Evolutionary conservation across 1,284 basidiomycete species (phyloP), one percentile per base, ranked within the genome.

Genomic region (Lentinula novae-zelandiae): DNA sequence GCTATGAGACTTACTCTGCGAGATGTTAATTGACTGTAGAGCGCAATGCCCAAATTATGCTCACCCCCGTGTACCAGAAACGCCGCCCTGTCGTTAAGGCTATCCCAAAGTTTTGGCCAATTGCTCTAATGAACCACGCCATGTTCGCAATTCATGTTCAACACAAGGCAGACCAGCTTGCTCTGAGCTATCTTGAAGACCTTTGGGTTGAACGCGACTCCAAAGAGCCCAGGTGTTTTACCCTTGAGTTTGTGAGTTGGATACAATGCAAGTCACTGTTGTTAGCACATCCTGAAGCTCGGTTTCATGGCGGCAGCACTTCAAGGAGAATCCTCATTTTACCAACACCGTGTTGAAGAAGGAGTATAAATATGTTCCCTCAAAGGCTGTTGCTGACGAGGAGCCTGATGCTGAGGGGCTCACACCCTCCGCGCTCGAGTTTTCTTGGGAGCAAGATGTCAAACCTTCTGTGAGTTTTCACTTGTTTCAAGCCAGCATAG

Each of bases 311-410:
- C 53, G 56, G 50, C 65, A 93, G 90, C 70, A 89, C 70, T 93
- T 93, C 79, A 90, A 89, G 71, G 82, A 90, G 69, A 93, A 93
- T 76, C 89, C 89, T 20, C 90, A 84, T 75, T 93, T 93, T 75
- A 76, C 77, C 22, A 85, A 93, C 73, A 76, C 76, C 55, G 81
- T 92, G 42, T 73, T 93, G 69, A 90, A 83, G 72, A 93, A 93
- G 76, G 87, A 86, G 71, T 93, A 85, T 79, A 88, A 86, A 71
- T 89, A 84, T 70, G 71, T 82, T 17, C 76, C 83, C n/a, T 78
- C 83, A 2, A 46, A 46, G 34, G 77, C 78, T 17, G 78, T 80
- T 54, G 76, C 77, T 27, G 72, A 76, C 42, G 85, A 90, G 60
- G 79, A 77, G 67, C 76, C 87, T 1, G 89, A 90, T 67, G 84